These are phyloP conservation scores for Breviolum minutum DNA, from an alignment of 73 alveolate species.

Conservation along the genomic window DNA sequence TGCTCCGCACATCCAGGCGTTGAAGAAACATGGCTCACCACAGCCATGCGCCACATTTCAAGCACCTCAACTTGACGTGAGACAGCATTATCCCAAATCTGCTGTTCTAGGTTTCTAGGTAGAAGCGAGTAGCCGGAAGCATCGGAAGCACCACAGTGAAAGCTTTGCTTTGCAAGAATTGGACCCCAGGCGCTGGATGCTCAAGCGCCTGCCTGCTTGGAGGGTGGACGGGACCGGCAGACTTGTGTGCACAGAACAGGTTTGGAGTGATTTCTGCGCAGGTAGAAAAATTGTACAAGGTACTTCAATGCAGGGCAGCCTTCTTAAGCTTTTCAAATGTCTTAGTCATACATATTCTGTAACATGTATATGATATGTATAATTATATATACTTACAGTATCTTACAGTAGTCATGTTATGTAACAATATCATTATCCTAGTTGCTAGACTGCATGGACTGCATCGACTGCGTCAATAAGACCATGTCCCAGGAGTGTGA, in stretches of 20 bases:
- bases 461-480: background rate
- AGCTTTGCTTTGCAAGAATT: too few relatives aligned
- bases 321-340: too few relatives aligned
- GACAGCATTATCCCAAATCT: background rate
- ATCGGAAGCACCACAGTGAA: too few relatives aligned
- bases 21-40: too few relatives aligned
- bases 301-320: background rate
- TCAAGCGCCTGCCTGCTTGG: slow-evolving; percentile 92
- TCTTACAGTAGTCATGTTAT: background rate
- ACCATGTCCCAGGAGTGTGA: slow-evolving; percentile 40
- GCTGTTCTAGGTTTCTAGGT: too few relatives aligned
- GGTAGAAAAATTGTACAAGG: too few relatives aligned
- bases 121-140: too few relatives aligned
- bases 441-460: background rate
- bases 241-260: background rate
- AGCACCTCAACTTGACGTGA: background rate
- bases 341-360: background rate
- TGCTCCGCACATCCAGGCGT: slow-evolving; percentile 32
- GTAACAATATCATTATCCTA: background rate
- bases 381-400: background rate
- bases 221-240: slow-evolving; percentile 92
- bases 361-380: background rate
- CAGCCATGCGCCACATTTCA: too few relatives aligned
- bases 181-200: slow-evolving; percentile 53
- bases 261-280: too few relatives aligned